These are phyloP conservation scores for Fusarium keratoplasticum DNA, from an alignment of 2,329 filamentous ascomycete species.

Conservation along the genomic window DNA sequence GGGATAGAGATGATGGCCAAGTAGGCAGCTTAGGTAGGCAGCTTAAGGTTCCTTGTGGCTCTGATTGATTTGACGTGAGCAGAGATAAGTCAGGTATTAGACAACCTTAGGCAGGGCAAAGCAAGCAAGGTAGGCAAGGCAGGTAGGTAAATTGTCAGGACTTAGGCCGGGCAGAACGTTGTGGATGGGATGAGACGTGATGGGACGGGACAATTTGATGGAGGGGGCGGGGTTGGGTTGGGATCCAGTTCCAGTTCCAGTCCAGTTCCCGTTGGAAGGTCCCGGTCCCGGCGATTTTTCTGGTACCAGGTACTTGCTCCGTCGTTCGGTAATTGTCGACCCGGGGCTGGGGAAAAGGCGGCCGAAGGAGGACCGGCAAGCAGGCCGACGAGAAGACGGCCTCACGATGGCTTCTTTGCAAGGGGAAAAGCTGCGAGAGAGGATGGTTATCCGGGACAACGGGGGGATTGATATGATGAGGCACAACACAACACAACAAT, in stretches of 20 bases:
- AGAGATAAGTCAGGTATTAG: constrained; percentile 9
- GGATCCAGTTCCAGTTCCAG: background rate
- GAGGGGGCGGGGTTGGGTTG: constrained; percentile 30
- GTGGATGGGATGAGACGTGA: constrained; percentile 16
- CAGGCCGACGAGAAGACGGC: constrained; percentile 8
- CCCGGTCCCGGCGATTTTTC: constrained; percentile 16
- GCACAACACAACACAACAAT: background rate
- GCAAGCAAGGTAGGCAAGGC: constrained; percentile 1
- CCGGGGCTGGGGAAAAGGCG: constrained; percentile 9
- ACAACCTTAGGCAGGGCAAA: background rate
- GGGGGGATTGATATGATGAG: constrained; percentile 6
- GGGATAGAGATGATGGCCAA: background rate
- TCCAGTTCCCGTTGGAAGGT: background rate
- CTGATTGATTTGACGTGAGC: constrained; percentile 17
- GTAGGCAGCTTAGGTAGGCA: background rate
- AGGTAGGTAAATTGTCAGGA: constrained; percentile 21
- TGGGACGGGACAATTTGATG: constrained; percentile 29
- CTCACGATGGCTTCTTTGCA: constrained; percentile 31
- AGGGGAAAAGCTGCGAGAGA: background rate
- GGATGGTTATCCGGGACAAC: background rate
- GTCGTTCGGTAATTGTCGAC: constrained; percentile 30
- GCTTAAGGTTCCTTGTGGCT: constrained; percentile 19
- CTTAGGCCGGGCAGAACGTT: constrained; percentile 14
- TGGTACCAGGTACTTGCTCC: constrained; percentile 32
- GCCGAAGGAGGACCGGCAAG: constrained; percentile 9